Percentiles rank a stretch among this genome's conserved stretches.
These are phyloP conservation scores for Candida fluviatilis DNA, from an alignment of 805 yeast genomes.

Conservation along the genomic window DNA sequence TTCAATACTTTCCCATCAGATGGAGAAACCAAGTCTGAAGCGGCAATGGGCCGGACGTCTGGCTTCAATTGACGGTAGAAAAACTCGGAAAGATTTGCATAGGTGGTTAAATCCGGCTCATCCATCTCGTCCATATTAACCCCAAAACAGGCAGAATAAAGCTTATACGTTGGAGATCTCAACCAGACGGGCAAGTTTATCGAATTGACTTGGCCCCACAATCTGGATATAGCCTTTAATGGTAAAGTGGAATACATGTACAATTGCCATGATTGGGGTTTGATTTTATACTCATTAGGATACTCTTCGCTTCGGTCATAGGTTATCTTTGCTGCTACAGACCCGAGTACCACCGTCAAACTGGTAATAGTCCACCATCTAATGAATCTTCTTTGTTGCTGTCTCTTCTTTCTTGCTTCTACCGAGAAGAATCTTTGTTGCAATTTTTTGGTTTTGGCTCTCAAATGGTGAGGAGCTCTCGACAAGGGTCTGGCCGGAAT, in stretches of 20 bases:
- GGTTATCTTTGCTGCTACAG: constrained; percentile 46
- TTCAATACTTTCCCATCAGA: constrained; percentile 90
- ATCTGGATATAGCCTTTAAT: constrained; percentile 80
- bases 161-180: constrained; percentile 72
- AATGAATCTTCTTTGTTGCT: constrained; percentile 36
- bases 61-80: constrained; percentile 80
- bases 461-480: constrained; percentile 33
- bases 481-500: constrained; percentile 31
- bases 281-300: constrained; percentile 39
- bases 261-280: constrained; percentile 82
- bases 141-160: constrained; percentile 79
- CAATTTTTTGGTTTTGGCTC: constrained; percentile 30
- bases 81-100: constrained; percentile 81
- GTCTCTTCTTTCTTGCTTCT: constrained; percentile 38
- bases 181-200: constrained; percentile 84
- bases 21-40: constrained; percentile 74
- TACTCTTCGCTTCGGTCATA: constrained; percentile 31
- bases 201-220: constrained; percentile 92
- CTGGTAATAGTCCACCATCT: constrained; percentile 56
- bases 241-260: constrained; percentile 90
- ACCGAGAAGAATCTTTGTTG: constrained; percentile 39
- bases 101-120: constrained; percentile 72
- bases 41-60: constrained; percentile 72
- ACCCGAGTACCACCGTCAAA: constrained; percentile 48
- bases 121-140: constrained; percentile 86